Evolutionary conservation across 257 asterid genomes (phyloP).

Genomic region (Marsdenia floribunda): DNA sequence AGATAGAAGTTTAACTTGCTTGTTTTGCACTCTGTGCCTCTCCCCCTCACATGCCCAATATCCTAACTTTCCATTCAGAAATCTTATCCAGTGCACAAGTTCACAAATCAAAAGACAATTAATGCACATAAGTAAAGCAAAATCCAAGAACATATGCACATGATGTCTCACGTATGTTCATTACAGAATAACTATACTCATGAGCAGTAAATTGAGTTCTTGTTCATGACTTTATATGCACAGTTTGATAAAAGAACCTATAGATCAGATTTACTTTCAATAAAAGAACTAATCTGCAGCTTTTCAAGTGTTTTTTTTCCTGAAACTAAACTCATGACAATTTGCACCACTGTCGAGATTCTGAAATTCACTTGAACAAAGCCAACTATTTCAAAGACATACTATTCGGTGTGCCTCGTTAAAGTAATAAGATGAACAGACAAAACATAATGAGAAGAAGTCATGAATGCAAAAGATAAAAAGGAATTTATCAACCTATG

Average conservation of each 20-base stretch:
- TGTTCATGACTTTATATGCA: neutral
- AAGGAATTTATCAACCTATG: neutral
- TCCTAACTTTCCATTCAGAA: neutral
- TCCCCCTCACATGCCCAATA: neutral
- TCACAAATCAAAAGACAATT: neutral
- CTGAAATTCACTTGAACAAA: neutral
- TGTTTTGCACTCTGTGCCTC: neutral
- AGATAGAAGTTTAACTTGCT: neutral
- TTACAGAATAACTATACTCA: neutral
- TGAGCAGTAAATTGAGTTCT: neutral
- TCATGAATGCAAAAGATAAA: neutral
- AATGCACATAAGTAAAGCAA: neutral
- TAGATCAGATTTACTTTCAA: neutral
- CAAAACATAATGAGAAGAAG: neutral
- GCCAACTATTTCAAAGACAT: neutral
- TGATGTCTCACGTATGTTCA: neutral
- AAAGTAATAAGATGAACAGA: neutral
- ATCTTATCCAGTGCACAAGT: neutral
- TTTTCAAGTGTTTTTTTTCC: neutral
- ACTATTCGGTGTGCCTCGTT: no score
- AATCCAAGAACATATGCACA: neutral
- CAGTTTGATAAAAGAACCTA: neutral
- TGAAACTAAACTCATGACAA: neutral
- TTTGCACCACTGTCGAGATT: neutral
- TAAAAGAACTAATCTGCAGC: neutral